Conservation (phyloP, 2,329 filamentous ascomycete species). For the Ophiostoma australiae region DNA sequence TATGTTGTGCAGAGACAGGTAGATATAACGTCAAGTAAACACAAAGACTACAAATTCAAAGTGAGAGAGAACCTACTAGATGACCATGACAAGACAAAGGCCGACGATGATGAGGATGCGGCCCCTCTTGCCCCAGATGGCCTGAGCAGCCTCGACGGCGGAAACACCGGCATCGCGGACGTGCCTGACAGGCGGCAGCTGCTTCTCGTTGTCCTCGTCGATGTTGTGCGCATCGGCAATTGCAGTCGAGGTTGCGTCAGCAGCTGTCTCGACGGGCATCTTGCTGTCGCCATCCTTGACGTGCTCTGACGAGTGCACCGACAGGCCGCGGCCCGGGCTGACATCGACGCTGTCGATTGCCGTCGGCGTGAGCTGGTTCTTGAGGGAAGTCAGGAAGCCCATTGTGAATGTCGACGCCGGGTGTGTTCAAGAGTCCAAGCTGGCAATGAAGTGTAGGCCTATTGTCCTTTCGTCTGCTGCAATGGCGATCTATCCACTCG, state of each 20-base stretch:
- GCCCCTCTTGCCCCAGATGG: constrained; percentile 8
- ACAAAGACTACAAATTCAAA: not conserved
- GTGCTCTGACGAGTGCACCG: not conserved
- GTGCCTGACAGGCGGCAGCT: not conserved
- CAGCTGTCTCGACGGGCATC: not conserved
- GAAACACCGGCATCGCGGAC: constrained; percentile 3
- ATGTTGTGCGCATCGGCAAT: not conserved
- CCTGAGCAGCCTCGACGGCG: constrained; percentile 10
- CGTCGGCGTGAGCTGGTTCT: not conserved
- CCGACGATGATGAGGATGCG: constrained; percentile 14
- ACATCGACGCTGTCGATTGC: not conserved
- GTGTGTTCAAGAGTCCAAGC: not conserved
- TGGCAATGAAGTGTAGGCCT: no score
- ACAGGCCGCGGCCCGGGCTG: not conserved
- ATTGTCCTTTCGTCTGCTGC: not conserved
- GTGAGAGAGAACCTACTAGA: not conserved
- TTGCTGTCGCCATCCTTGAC: not conserved
- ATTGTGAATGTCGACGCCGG: not conserved
- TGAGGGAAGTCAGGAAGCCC: not conserved
- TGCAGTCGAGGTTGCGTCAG: not conserved
- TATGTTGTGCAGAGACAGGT: not conserved
- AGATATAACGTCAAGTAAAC: no score
- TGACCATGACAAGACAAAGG: constrained; percentile 14
- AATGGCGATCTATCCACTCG: constrained; percentile 4
- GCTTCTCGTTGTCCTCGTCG: not conserved